Evolutionary conservation across 805 yeast genomes (phyloP), one percentile per base, ranked within the genome.

Genomic region (Wickerhamomyces kurtzmanii): DNA sequence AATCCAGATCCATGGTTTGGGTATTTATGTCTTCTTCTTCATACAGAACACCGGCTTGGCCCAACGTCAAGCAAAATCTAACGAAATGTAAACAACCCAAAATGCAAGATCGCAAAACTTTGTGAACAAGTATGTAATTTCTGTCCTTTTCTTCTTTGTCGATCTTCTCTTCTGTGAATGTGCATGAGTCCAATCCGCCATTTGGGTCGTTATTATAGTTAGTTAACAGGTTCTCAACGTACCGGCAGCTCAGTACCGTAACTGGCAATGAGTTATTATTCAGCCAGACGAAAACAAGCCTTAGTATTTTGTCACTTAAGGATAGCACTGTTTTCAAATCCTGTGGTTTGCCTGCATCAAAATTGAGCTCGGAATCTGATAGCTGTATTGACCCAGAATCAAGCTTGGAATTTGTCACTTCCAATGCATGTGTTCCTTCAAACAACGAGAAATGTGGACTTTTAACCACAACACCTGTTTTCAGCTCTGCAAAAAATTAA

Each of bases 341-440:
- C 19, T 53, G 55, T 5, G 63, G 57, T 5, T 32, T 26, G 2
- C 57, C 43, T 13, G 71, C 51, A 38, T 70, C 71, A 41, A 71
- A 76, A 0, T 43, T 33, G 5, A 60, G 33, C 20, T 75, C 82
- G 3, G 54, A 66, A 1, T 42, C 38, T 0, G 60, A 38, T 31
- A 72, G 49, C 17, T 52, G 43, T n/a, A 82, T 63, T 30, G 81
- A 42, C 2, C 89, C 85, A 0, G 96, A 74, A 48, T 89, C 98
- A 41, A 89, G 61, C 36, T 69, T 71, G 8, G 63, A 59, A 46
- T 84, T 84, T 31, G 74, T 63, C 10, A 78, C 66, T 49, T 87
- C 97, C 34, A 85, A 57, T 0, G 97, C 94, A 39, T 87, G 76
- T 2, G 96, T 82, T 1, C 96, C 93, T 40, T 84, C 85, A 36